Evolutionary conservation across 441 rosid species (phyloP).

Genomic region (Corymbia citriodora): DNA sequence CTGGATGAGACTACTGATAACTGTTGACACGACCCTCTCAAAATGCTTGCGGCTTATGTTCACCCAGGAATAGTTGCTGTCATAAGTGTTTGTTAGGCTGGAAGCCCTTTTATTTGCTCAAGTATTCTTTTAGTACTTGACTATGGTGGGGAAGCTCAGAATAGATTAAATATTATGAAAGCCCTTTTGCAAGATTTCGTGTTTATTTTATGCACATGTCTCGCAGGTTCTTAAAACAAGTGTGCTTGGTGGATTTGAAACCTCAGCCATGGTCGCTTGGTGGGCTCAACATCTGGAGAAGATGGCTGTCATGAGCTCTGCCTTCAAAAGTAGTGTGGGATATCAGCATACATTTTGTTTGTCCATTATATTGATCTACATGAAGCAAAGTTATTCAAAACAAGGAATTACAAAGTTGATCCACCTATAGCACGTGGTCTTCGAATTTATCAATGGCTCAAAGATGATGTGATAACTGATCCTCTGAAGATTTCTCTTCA

Average conservation of each 20-base stretch:
- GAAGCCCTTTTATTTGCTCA: background rate
- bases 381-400: slow-evolving; percentile 33
- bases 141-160: background rate
- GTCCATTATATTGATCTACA: slow-evolving; percentile 61
- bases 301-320: slow-evolving; percentile 87
- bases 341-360: slow-evolving; percentile 70
- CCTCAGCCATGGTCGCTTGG: slow-evolving; percentile 59
- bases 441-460: slow-evolving; percentile 85
- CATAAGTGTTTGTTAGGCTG: slow-evolving; percentile 38
- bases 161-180: background rate
- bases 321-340: slow-evolving; percentile 80
- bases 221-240: slow-evolving; percentile 86
- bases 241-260: slow-evolving; percentile 92
- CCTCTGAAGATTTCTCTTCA: slow-evolving; percentile 44
- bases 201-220: background rate
- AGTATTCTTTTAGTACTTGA: background rate
- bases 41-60: slow-evolving; percentile 49
- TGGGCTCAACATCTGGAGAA: slow-evolving; percentile 91
- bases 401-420: slow-evolving; percentile 26
- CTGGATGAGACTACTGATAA: slow-evolving; percentile 81
- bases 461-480: slow-evolving; percentile 58
- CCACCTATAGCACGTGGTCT: slow-evolving; percentile 78
- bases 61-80: slow-evolving; percentile 84
- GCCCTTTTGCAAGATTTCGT: background rate
- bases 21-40: slow-evolving; percentile 41